phyloP scores from a whole-genome alignment of 345 rosid species.

The Aquilaria sinensis region DNA sequence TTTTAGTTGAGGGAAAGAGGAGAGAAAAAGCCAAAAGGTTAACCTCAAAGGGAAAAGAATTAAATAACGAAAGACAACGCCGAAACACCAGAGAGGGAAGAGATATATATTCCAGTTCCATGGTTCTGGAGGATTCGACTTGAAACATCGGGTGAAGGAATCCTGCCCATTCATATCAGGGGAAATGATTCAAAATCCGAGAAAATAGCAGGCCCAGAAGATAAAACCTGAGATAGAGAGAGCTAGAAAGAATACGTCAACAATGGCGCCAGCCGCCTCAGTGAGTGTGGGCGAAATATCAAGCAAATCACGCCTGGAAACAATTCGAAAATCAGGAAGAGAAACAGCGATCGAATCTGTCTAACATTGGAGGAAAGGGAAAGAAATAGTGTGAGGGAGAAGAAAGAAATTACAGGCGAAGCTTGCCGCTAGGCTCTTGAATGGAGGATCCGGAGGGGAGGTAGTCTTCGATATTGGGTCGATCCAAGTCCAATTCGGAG shows the following conservation, averaged over 20 bases:
- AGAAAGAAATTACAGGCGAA: constrained; percentile 49
- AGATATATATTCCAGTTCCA: constrained; percentile 97
- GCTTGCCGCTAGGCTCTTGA: constrained; percentile 77
- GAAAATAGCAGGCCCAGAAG: not conserved
- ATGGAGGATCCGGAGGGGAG: constrained; percentile 93
- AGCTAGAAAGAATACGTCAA: constrained; percentile 54
- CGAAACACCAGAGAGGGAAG: constrained; percentile 90
- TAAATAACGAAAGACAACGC: constrained; percentile 77
- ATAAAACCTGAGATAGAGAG: not conserved
- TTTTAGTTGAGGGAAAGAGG: not conserved
- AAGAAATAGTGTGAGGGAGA: not conserved
- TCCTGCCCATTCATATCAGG: constrained; percentile 43
- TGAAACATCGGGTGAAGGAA: constrained; percentile 88
- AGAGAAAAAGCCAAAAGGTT: constrained; percentile 7
- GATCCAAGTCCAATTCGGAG: constrained; percentile 85
- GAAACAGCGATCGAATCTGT: not conserved
- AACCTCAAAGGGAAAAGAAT: constrained; percentile 86
- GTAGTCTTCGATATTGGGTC: constrained; percentile 88
- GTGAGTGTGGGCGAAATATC: constrained; percentile 83
- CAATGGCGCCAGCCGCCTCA: constrained; percentile 98
- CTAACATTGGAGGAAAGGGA: not conserved
- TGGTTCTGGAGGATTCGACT: constrained; percentile 88
- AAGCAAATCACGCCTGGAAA: constrained; percentile 75
- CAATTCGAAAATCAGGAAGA: not conserved
- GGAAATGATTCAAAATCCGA: constrained; percentile 7